Percentiles rank a stretch among this genome's conserved stretches.
Conservation (phyloP, 1,139 yeast genomes). For the Williopsis jadinii region DNA sequence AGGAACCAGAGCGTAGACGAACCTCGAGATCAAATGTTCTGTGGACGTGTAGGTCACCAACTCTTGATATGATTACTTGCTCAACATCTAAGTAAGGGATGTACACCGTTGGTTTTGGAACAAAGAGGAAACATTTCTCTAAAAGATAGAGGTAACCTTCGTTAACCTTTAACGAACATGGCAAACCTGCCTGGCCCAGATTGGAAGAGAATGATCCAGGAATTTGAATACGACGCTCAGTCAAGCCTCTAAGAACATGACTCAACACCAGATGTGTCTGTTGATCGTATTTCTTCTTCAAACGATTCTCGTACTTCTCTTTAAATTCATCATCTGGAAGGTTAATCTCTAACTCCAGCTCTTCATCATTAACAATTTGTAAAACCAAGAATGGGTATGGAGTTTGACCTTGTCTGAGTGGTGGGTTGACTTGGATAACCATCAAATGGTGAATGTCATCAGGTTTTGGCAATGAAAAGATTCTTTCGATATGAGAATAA, state of each 20-base stretch:
- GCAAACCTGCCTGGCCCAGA: conserved; percentile 73
- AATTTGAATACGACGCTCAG: conserved; percentile 76
- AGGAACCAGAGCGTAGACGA: conserved; percentile 54
- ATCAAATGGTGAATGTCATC: conserved; percentile 88
- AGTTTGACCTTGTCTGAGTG: conserved; percentile 91
- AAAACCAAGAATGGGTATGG: conserved; percentile 87
- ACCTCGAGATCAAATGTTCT: conserved; percentile 93
- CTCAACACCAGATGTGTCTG: conserved; percentile 85
- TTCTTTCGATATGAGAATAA: conserved; percentile 82
- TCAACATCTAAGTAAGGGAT: conserved; percentile 82
- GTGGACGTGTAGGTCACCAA: conserved; percentile 69
- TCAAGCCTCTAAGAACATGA: conserved; percentile 83
- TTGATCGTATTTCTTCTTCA: conserved; percentile 71
- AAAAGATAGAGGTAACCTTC: conserved; percentile 91
- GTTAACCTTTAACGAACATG: conserved; percentile 90
- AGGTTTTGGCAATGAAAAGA: conserved; percentile 88
- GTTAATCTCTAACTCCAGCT: conserved; percentile 84
- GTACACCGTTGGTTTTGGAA: conserved; percentile 90
- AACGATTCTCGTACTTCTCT: conserved; percentile 66
- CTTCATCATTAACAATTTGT: conserved; percentile 87
- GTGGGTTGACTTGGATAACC: conserved; percentile 91
- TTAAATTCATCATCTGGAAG: conserved; percentile 78
- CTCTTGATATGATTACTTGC: conserved; percentile 76
- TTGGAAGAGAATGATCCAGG: conserved; percentile 82
- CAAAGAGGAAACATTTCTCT: conserved; percentile 84